These are phyloP conservation scores for Psophocarpus tetragonolobus DNA, from an alignment of 306 rosid genomes.

Conservation along the genomic window DNA sequence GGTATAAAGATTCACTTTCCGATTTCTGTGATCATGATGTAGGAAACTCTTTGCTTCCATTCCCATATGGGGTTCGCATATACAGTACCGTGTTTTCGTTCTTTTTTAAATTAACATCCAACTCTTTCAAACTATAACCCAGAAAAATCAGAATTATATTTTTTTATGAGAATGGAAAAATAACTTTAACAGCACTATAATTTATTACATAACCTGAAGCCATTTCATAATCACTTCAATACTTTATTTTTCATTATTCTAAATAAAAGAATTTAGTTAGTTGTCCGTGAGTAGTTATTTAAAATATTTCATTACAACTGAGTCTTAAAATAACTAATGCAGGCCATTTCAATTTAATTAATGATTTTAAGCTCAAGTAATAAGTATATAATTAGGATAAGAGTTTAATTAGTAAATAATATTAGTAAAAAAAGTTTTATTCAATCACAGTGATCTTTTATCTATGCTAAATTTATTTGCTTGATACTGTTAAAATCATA, in stretches of 20 bases:
- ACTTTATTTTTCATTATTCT: neutral
- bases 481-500: no score
- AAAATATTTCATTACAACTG: no score
- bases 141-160: neutral
- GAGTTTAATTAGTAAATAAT: no score
- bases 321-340: no score
- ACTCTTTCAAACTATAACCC: neutral
- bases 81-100: constrained; percentile 1
- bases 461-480: no score
- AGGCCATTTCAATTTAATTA: no score
- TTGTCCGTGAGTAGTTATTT: no score
- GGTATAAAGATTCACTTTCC: constrained; percentile 20
- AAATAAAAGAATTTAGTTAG: no score
- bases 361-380: no score
- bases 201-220: neutral
- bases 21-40: neutral
- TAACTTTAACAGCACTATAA: neutral
- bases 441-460: no score
- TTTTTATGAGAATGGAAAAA: neutral
- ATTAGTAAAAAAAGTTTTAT: no score
- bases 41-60: neutral
- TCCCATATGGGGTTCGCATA: constrained; percentile 3
- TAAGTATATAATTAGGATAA: no score
- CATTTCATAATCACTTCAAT: neutral
- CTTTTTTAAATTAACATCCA: constrained; percentile 15